Conservation (phyloP, 1,139 yeast genomes). For the Wickerhamomyces sp. region DNA sequence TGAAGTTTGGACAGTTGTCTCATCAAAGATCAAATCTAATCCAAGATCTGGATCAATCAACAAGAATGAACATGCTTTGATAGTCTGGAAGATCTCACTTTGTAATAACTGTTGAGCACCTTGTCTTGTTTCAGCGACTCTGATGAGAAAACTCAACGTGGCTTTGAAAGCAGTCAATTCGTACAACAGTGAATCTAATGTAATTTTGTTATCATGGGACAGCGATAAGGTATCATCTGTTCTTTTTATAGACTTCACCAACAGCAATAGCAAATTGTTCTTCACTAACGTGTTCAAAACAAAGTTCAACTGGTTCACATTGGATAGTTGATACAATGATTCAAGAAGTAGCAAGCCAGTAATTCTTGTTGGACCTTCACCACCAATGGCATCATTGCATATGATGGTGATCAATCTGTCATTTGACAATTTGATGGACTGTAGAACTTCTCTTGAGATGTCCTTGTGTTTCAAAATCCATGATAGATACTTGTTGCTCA, state of each 20-base stretch:
- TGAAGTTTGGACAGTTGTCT: slow-evolving; percentile 27
- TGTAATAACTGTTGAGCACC: slow-evolving; percentile 80
- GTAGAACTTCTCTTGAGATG: slow-evolving; percentile 42
- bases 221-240: slow-evolving; percentile 56
- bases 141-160: slow-evolving; percentile 59
- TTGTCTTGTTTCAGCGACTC: slow-evolving; percentile 67
- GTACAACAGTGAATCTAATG: slow-evolving; percentile 52
- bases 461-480: slow-evolving; percentile 39
- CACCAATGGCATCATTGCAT: slow-evolving; percentile 73
- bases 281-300: slow-evolving; percentile 57
- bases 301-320: slow-evolving; percentile 46
- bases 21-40: slow-evolving; percentile 39
- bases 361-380: slow-evolving; percentile 75
- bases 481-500: slow-evolving; percentile 63
- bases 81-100: slow-evolving; percentile 61
- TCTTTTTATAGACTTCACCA: slow-evolving; percentile 63
- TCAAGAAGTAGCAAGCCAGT: slow-evolving; percentile 73
- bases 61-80: slow-evolving; percentile 54
- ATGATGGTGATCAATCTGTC: slow-evolving; percentile 58
- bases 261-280: slow-evolving; percentile 58
- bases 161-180: slow-evolving; percentile 77
- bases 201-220: slow-evolving; percentile 31
- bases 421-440: slow-evolving; percentile 53
- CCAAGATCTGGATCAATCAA: slow-evolving; percentile 80
- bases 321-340: slow-evolving; percentile 56